These are phyloP conservation scores for Ceratobasidium sp. DNA, from an alignment of 1,284 basidiomycete genomes.

Conservation along the genomic window DNA sequence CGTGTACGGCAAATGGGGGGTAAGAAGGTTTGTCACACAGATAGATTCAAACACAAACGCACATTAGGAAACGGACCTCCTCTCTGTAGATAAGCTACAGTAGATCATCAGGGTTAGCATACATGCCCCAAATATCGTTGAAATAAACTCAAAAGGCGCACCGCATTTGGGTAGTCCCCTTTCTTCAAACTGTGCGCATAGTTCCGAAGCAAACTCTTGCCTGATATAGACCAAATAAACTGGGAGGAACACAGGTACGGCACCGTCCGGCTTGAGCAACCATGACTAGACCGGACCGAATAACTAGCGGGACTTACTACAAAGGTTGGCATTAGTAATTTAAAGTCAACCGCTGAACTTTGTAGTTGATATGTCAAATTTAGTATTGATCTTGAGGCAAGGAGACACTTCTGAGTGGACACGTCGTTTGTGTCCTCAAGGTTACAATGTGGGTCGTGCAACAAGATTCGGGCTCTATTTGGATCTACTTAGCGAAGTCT, in stretches of 20 bases:
- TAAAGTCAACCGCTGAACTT: constrained; percentile 23
- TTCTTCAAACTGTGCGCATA: constrained; percentile 40
- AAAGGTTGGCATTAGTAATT: constrained; percentile 29
- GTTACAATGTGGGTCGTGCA: constrained; percentile 39
- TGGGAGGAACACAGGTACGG: not conserved
- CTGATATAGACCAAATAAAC: constrained; percentile 37
- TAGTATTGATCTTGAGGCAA: constrained; percentile 32
- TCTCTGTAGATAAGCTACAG: constrained; percentile 33
- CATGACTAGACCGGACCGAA: not conserved
- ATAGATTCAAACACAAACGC: not conserved
- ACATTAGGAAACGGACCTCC: constrained; percentile 42
- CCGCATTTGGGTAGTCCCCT: constrained; percentile 31
- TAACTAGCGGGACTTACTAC: constrained; percentile 16
- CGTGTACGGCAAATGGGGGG: not conserved
- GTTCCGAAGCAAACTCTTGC: constrained; percentile 37
- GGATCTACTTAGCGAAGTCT: not conserved
- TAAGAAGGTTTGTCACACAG: not conserved
- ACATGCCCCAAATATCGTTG: not conserved
- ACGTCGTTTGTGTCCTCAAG: constrained; percentile 24
- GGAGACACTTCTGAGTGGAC: constrained; percentile 35
- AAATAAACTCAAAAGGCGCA: not conserved
- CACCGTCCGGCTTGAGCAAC: not conserved
- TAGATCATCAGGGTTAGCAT: not conserved
- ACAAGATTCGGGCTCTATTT: constrained; percentile 24
- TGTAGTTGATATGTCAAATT: constrained; percentile 40